Percentiles rank a stretch among this genome's conserved stretches.
Conservation (phyloP, 441 rosid genomes). For the Manihot esculenta region DNA sequence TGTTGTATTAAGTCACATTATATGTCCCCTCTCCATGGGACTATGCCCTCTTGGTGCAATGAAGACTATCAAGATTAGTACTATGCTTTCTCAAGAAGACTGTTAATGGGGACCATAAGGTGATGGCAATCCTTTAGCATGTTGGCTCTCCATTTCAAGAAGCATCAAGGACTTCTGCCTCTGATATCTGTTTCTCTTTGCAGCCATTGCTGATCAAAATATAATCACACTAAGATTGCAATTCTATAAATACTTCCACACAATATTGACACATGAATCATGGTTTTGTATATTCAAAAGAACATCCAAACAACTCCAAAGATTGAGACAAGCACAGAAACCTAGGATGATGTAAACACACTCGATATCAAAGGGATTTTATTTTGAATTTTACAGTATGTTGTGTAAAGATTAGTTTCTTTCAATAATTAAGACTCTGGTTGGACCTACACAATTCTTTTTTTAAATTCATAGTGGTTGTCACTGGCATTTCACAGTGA, state of each 20-base stretch:
- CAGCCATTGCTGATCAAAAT: conserved; percentile 60
- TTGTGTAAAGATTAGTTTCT: background rate
- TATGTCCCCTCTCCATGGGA: conserved; percentile 25
- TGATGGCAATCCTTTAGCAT: conserved; percentile 80
- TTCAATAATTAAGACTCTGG: background rate
- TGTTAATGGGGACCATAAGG: conserved; percentile 60
- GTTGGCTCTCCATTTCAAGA: conserved; percentile 96
- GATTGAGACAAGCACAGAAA: conserved; percentile 2
- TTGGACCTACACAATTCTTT: background rate
- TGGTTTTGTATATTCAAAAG: background rate
- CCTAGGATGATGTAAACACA: background rate
- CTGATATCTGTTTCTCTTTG: conserved; percentile 88
- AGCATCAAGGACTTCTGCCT: conserved; percentile 91
- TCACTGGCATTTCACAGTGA: background rate
- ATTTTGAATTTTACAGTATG: background rate
- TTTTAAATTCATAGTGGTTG: background rate
- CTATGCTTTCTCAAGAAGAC: background rate
- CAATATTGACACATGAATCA: background rate
- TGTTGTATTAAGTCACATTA: conserved; percentile 20
- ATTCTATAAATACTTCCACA: background rate
- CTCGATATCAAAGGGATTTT: background rate
- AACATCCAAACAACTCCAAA: background rate
- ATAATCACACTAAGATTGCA: background rate
- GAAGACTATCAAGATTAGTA: conserved; percentile 23
- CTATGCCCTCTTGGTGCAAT: conserved; percentile 19